These are phyloP conservation scores for Pichia sp. DNA, from an alignment of 1,139 yeast species.

Conservation along the genomic window DNA sequence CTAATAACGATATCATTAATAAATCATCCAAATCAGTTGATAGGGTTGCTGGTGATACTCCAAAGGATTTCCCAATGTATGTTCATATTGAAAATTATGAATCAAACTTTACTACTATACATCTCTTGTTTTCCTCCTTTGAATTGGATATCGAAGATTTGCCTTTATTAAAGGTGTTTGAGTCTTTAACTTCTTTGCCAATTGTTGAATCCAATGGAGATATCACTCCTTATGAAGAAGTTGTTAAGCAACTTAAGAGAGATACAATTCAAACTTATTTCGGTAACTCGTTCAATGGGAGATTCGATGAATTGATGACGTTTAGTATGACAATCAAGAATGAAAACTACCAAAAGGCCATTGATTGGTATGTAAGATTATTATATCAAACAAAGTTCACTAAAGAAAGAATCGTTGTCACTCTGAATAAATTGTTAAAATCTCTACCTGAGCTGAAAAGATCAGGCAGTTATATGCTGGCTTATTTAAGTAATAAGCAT, in stretches of 20 bases:
- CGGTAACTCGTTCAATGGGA: conserved; percentile 52
- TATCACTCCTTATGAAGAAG: conserved; percentile 61
- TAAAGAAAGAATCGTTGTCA: conserved; percentile 58
- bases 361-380: conserved; percentile 68
- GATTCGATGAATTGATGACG: conserved; percentile 58
- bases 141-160: conserved; percentile 51
- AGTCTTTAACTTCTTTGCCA: conserved; percentile 66
- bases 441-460: conserved; percentile 76
- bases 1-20: conserved; percentile 26
- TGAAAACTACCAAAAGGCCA: conserved; percentile 57
- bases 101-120: conserved; percentile 74
- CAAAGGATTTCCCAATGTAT: conserved; percentile 54
- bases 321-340: conserved; percentile 58
- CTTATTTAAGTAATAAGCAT: conserved; percentile 51
- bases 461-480: conserved; percentile 66
- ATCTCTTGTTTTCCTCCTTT: conserved; percentile 57
- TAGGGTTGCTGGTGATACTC: conserved; percentile 36
- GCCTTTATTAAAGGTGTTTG: conserved; percentile 62
- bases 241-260: conserved; percentile 60
- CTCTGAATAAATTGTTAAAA: conserved; percentile 68
- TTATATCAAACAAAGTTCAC: conserved; percentile 66
- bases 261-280: conserved; percentile 62
- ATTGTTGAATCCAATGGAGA: conserved; percentile 57
- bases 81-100: conserved; percentile 74
- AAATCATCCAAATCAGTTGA: conserved; percentile 24